phyloP scores from a whole-genome alignment of 768 basidiomycete genomes.

The Xanthoconium purpureum region DNA sequence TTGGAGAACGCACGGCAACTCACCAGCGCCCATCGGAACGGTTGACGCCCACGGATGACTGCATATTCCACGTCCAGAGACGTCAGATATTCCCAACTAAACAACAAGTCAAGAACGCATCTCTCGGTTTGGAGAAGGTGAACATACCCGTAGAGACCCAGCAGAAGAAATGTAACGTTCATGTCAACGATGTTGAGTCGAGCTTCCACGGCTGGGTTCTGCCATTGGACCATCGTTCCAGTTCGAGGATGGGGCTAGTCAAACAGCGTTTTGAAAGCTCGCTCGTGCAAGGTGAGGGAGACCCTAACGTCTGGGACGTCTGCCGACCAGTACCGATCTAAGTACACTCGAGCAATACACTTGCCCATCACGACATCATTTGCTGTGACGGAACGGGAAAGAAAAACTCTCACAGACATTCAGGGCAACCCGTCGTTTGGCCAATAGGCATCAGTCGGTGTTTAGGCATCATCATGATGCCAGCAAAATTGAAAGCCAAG shows the following conservation, averaged over 20 bases:
- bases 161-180: conserved; percentile 15
- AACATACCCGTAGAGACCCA: conserved; percentile 26
- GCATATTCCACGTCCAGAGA: conserved; percentile 21
- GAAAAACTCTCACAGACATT: conserved; percentile 5
- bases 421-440: neutral
- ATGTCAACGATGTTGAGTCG: neutral
- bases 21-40: conserved; percentile 29
- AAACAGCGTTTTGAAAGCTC: neutral
- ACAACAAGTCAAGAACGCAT: neutral
- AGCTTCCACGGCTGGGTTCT: conserved; percentile 1
- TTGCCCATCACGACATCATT: neutral
- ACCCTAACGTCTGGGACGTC: neutral
- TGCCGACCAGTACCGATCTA: neutral
- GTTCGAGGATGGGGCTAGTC: neutral
- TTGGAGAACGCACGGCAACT: neutral
- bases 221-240: conserved; percentile 23
- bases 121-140: neutral
- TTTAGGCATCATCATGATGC: neutral
- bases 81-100: conserved; percentile 27
- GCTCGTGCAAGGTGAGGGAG: neutral
- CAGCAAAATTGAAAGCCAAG: neutral
- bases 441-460: neutral
- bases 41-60: conserved; percentile 18
- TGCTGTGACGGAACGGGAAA: neutral
- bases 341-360: neutral